Evolutionary conservation across 108 stramenopile genomes (phyloP).

Genomic region (Nitzschia palea): DNA sequence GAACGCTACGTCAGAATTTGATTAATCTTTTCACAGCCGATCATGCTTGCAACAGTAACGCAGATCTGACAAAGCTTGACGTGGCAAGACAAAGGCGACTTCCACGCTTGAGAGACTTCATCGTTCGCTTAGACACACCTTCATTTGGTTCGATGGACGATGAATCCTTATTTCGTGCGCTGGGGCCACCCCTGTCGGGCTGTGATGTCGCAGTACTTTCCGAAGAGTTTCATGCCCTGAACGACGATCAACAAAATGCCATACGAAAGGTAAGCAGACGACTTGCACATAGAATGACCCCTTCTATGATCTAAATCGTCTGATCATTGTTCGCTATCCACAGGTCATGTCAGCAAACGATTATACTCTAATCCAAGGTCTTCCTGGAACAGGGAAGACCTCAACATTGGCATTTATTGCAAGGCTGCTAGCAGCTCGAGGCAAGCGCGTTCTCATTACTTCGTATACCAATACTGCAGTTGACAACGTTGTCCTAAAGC

Average conservation of each 20-base stretch:
- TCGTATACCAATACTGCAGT: conserved; percentile 96
- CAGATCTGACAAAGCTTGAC: neutral
- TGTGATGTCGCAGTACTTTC: conserved; percentile 53
- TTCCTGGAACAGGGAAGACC: conserved; percentile 90
- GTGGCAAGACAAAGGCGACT: conserved; percentile 14
- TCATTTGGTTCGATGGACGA: conserved; percentile 17
- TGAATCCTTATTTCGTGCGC: conserved; percentile 29
- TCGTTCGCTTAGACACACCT: conserved; percentile 40
- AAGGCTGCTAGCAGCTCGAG: conserved; percentile 81
- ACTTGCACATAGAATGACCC: too few species aligned
- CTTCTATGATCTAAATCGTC: too few species aligned
- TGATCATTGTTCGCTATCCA: neutral
- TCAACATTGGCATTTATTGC: conserved; percentile 84
- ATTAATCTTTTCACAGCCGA: conserved; percentile 54
- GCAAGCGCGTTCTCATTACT: conserved; percentile 90
- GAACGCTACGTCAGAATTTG: conserved; percentile 80
- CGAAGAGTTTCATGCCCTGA: conserved; percentile 60
- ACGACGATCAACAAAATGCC: conserved; percentile 77
- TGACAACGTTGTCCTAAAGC: conserved; percentile 91
- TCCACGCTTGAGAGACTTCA: conserved; percentile 39
- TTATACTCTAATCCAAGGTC: conserved; percentile 80
- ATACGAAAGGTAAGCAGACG: conserved; percentile 60
- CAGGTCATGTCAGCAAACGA: conserved; percentile 69
- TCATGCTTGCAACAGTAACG: neutral
- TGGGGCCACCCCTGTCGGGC: conserved; percentile 41